Base-by-base conservation (phyloP, 176 grass and related monocot genomes). In the Cocos nucifera region DNA sequence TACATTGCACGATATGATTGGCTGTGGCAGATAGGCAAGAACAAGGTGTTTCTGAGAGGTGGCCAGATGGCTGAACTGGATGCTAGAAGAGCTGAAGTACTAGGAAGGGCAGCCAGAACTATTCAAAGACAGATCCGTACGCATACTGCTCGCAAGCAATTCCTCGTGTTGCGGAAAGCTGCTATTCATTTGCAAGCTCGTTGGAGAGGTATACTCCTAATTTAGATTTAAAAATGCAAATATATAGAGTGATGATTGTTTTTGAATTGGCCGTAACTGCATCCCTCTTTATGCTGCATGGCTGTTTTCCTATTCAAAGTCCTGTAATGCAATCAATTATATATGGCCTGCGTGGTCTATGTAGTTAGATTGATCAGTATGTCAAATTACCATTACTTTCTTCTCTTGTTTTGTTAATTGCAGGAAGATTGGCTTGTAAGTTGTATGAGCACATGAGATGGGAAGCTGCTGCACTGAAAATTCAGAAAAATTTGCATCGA, bases 51-150 rank as follows among this genome's bases (percentile, higher is more conserved):
- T 71, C 75, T 98, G 50, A 85, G 87, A 83, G 87, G 87, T 83
- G 93, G 93, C 61, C 93, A 98, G 70, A 98, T 98, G 93, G 93
- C 93, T 66, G 93, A 98, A 69, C 66, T 98, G 26, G 93, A 98
- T 73, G 93, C 93, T 70, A 85, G 81, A 81, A 88, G 93, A 85
- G 90, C 87, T 54, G 93, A 98, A 57, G 68, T 85, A 65, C 69
- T 89, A 52, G 89, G 80, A 78, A 76, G 72, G 56, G 80, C 92
- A 61, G 92, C 92, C 22, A 97, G 67, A 69, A 86, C 64, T 63
- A 73, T 81, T 77, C 83, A 97, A 67, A 88, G 87, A 67, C 78
- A 91, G 69, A 86, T 84, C 19, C 79, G 77, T 32, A 91, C 92
- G 62, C 80, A 97, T 72, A 75, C 71, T 75, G 79, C 76, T 60